Conservation (phyloP, 352 stramenopile species). For the Aphanomyces euteiches region DNA sequence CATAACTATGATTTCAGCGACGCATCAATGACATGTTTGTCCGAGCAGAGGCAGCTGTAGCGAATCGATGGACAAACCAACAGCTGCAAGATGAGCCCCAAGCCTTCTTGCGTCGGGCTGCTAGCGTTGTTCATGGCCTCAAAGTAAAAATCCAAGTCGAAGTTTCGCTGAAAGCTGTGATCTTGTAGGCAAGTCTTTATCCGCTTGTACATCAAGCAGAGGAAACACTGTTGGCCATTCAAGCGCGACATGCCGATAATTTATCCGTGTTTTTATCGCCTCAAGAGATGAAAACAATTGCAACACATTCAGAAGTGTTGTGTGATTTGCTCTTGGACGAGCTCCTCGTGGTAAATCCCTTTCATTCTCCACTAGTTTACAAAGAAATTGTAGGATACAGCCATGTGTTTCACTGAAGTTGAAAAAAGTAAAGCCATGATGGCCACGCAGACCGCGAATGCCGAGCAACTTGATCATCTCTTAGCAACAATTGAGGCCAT, state of each 20-base stretch:
- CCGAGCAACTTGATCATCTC: background rate
- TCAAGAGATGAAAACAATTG: background rate
- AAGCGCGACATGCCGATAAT: conserved; percentile 2
- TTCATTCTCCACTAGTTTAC: background rate
- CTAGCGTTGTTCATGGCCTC: conserved; percentile 21
- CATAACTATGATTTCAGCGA: background rate
- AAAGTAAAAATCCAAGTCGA: background rate
- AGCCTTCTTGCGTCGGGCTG: conserved; percentile 5
- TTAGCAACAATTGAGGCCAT: conserved; percentile 2
- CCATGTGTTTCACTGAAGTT: background rate
- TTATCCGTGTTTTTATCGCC: conserved; percentile 20
- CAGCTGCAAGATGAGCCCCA: background rate
- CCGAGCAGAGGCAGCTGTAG: conserved; percentile 11
- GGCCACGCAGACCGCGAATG: background rate
- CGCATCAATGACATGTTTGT: conserved; percentile 27
- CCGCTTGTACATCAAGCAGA: conserved; percentile 24
- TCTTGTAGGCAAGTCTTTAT: conserved; percentile 20
- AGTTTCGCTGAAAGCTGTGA: no score
- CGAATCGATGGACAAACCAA: conserved; percentile 15
- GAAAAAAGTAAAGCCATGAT: background rate
- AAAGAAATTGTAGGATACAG: conserved; percentile 1
- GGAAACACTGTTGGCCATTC: conserved; percentile 18
- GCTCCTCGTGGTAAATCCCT: conserved; percentile 1
- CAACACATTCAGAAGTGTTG: conserved; percentile 7
- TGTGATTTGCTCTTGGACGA: conserved; percentile 24